Evolutionary conservation across 441 rosid genomes (phyloP), one percentile per base, ranked within the genome.

Genomic region (Codiaeum variegatum): DNA sequence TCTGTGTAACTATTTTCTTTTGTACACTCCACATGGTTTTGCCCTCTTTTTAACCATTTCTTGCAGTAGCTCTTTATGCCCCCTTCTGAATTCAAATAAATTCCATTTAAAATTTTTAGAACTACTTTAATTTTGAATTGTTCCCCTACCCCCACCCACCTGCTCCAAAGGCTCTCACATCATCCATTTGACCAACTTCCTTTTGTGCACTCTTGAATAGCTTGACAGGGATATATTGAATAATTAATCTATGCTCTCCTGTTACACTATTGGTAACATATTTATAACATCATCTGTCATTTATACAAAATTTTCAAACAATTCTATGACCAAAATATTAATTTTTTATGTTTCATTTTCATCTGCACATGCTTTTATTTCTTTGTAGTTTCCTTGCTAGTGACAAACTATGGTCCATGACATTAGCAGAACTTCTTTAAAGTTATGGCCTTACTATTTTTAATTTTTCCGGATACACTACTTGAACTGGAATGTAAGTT

Each of bases 401-500:
- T 54, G 52, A 31, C 9, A 29, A 56, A 44, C 11, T 55, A 32
- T 42, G 51, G 47, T 54, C 36, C 16, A 65, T 76, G 63, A 58
- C 38, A 51, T 51, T 15, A 19, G 24, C 13, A 36, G 1, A 38
- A 7, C 42, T 38, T 38, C 12, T 38, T 38, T 38, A n/a, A n/a
- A n/a, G n/a, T n/a, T n/a, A n/a, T n/a, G 26, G 40, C 56, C 58
- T 46, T 71, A 8, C 11, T 47, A 62, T 52, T 63, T 42, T 76
- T 76, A 29, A 26, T 68, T 71, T 51, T 32, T 75, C 52, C 74
- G 76, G 70, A 66, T 74, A 36, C 64, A 24, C 73, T 77, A 56
- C 77, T 80, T 38, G 5, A 76, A 76, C 74, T 82, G 75, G 76
- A 73, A 79, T 84, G 62, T 72, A 77, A 85, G 80, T 71, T 85